These are phyloP conservation scores for Tetrapisispora phaffii DNA, from an alignment of 805 yeast species.

Conservation along the genomic window DNA sequence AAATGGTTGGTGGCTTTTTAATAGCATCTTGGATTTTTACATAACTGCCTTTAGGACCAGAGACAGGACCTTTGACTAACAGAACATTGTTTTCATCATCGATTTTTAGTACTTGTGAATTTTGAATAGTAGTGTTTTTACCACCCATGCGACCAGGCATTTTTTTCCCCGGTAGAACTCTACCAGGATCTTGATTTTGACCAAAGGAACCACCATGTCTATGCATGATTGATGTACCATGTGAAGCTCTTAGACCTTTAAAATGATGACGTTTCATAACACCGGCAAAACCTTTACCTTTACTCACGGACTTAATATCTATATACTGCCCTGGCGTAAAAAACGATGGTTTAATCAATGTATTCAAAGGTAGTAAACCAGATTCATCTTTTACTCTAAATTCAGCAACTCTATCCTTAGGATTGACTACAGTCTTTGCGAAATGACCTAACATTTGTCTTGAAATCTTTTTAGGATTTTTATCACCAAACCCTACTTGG, in stretches of 20 bases:
- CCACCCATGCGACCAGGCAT: conserved; percentile 98
- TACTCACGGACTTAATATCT: conserved; percentile 67
- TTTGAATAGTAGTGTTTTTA: conserved; percentile 60
- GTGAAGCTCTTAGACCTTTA: conserved; percentile 82
- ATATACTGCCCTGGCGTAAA: conserved; percentile 76
- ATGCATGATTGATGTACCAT: conserved; percentile 89
- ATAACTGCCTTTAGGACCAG: conserved; percentile 74
- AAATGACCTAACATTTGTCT: conserved; percentile 66
- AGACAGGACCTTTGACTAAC: conserved; percentile 78
- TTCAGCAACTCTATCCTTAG: conserved; percentile 66
- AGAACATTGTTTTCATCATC: conserved; percentile 76
- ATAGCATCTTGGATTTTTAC: conserved; percentile 76
- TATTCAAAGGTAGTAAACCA: conserved; percentile 68
- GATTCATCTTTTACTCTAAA: conserved; percentile 62
- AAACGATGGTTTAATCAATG: conserved; percentile 71
- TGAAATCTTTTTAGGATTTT: conserved; percentile 50
- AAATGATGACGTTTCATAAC: conserved; percentile 94
- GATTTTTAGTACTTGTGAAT: conserved; percentile 64
- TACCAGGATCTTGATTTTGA: conserved; percentile 90
- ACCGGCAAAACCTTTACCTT: conserved; percentile 97
- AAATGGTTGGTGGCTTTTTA: conserved; percentile 27
- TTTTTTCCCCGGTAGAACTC: conserved; percentile 91
- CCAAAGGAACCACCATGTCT: conserved; percentile 97
- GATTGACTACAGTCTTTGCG: conserved; percentile 70
- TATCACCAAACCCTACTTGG: conserved; percentile 75